Percentiles rank a stretch among this genome's conserved stretches.
Conservation (phyloP, 78 protist genomes). For the Dictyostelium brefeldianum region DNA sequence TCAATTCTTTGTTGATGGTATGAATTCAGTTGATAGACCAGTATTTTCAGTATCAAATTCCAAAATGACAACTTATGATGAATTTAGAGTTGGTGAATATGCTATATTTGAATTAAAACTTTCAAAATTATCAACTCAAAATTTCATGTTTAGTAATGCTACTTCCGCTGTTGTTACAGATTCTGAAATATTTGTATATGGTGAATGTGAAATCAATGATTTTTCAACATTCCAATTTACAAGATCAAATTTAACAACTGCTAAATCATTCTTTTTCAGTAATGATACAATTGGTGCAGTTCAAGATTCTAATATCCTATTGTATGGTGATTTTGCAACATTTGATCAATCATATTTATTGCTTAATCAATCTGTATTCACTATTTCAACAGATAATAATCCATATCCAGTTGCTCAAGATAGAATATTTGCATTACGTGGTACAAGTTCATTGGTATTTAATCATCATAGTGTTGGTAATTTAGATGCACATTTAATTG, state of each 20-base stretch:
- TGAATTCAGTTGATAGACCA: not conserved
- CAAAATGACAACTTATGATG: not conserved
- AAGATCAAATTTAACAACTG: not conserved
- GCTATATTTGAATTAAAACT: too few relatives aligned
- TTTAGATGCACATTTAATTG: conserved; percentile 3
- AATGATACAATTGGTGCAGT: not conserved
- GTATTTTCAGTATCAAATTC: not conserved
- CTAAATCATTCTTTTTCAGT: not conserved
- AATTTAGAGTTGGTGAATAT: not conserved
- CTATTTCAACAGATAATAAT: not conserved
- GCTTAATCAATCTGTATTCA: too few relatives aligned
- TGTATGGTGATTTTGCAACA: not conserved
- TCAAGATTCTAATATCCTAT: not conserved
- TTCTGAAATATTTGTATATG: too few relatives aligned
- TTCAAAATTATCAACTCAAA: too few relatives aligned
- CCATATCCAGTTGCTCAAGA: not conserved
- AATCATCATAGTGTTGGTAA: not conserved
- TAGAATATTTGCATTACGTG: not conserved
- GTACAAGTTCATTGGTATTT: not conserved
- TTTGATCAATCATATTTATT: too few relatives aligned
- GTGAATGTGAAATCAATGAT: not conserved
- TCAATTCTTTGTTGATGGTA: not conserved
- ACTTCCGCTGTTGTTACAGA: too few relatives aligned
- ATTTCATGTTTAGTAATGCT: too few relatives aligned
- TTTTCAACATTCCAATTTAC: not conserved